Conservation (phyloP, 2,329 filamentous ascomycete genomes). For the Ascochyta fabae region DNA sequence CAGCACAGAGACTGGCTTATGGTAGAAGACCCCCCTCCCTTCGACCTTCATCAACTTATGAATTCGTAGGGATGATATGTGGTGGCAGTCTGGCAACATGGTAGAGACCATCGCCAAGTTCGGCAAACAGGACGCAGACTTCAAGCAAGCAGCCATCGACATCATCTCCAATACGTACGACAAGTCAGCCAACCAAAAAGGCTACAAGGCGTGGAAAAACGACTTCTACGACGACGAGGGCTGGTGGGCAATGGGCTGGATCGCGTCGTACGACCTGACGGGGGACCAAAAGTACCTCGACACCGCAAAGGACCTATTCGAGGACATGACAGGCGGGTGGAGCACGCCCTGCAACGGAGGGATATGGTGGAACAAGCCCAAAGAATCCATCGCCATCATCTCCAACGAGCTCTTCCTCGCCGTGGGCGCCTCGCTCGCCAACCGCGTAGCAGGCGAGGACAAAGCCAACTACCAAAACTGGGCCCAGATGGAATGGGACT, state of each 20-base stretch:
- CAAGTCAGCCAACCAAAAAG: conserved; percentile 37
- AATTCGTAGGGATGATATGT: conserved; percentile 30
- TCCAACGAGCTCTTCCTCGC: conserved; percentile 65
- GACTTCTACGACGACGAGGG: conserved; percentile 66
- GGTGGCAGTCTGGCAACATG: conserved; percentile 49
- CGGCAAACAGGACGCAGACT: conserved; percentile 36
- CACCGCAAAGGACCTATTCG: conserved; percentile 61
- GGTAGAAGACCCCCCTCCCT: conserved; percentile 25
- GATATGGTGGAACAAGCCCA: conserved; percentile 64
- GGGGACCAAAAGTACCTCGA: conserved; percentile 60
- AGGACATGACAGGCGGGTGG: conserved; percentile 62
- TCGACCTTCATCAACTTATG: background rate
- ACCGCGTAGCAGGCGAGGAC: conserved; percentile 51
- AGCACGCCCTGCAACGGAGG: conserved; percentile 58
- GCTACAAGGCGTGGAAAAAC: conserved; percentile 54
- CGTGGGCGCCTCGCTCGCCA: conserved; percentile 61
- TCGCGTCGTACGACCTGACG: conserved; percentile 64
- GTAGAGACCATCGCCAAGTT: conserved; percentile 44
- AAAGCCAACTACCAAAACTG: conserved; percentile 55
- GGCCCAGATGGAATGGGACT: conserved; percentile 60
- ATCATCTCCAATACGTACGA: conserved; percentile 45
- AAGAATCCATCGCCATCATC: conserved; percentile 61
- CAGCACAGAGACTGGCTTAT: conserved; percentile 41
- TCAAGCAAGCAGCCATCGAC: conserved; percentile 35
- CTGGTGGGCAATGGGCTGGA: conserved; percentile 69